Conservation (phyloP, 2,329 filamentous ascomycete genomes). For the Aspergillus pseudoglaucus region DNA sequence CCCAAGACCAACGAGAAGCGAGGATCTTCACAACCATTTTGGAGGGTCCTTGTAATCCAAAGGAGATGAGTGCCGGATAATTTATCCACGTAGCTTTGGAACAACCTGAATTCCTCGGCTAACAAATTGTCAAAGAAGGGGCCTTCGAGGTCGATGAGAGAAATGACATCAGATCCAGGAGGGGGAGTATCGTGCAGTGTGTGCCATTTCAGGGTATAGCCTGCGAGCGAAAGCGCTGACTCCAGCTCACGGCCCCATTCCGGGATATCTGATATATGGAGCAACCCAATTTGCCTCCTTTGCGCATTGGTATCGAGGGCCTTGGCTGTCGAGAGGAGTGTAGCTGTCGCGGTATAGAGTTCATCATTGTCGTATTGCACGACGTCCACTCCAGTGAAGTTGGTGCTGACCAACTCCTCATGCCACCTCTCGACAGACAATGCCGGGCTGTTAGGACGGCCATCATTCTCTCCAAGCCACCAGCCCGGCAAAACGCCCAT, state of each 20-base stretch:
- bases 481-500: constrained; percentile 33
- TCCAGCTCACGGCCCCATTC: background rate
- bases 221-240: background rate
- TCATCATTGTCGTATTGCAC: constrained; percentile 1
- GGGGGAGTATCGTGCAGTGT: background rate
- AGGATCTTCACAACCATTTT: constrained; percentile 6
- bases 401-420: constrained; percentile 11
- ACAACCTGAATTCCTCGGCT: background rate
- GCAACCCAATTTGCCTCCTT: background rate
- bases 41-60: constrained; percentile 6
- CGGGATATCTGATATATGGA: background rate
- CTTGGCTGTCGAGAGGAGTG: no score
- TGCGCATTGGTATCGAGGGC: no score
- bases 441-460: constrained; percentile 19
- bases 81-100: background rate
- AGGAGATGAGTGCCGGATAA: constrained; percentile 1
- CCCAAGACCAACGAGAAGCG: constrained; percentile 7
- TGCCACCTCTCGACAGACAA: constrained; percentile 12
- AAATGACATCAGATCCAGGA: background rate
- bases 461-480: constrained; percentile 34
- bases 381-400: constrained; percentile 12
- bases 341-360: no score
- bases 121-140: constrained; percentile 1
- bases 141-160: constrained; percentile 2
- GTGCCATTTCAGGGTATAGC: constrained; percentile 2